Evolutionary conservation across 192 early-diverging fungal genomes (phyloP).

Genomic region (Backusella luteola): DNA sequence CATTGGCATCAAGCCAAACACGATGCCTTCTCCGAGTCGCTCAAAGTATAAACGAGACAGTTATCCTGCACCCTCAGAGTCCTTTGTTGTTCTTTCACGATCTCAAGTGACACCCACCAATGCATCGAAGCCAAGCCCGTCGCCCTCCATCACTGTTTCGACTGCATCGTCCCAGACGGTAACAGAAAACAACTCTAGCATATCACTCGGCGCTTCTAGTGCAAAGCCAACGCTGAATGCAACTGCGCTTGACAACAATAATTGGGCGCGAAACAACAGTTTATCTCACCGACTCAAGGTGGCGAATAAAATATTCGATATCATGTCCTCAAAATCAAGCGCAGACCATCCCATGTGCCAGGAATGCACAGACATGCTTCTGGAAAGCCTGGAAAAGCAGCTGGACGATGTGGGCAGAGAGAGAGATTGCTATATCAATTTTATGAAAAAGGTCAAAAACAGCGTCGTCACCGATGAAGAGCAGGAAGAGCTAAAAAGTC

Average conservation of each 20-base stretch:
- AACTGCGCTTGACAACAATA: not conserved
- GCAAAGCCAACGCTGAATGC: not conserved
- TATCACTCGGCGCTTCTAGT: not conserved
- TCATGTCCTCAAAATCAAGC: slow-evolving; percentile 71
- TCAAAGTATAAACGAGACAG: slow-evolving; percentile 12
- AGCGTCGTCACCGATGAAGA: slow-evolving; percentile 47
- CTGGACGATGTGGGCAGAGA: slow-evolving; percentile 69
- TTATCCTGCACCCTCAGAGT: slow-evolving; percentile 42
- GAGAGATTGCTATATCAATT: slow-evolving; percentile 72
- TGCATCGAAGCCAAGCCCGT: not conserved
- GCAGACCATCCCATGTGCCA: slow-evolving; percentile 86
- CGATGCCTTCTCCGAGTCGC: slow-evolving; percentile 3
- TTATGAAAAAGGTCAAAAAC: slow-evolving; percentile 59
- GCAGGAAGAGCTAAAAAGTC: slow-evolving; percentile 49
- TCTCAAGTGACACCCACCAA: slow-evolving; percentile 42
- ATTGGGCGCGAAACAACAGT: slow-evolving; percentile 26
- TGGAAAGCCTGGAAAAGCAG: slow-evolving; percentile 67
- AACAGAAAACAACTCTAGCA: not conserved
- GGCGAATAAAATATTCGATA: slow-evolving; percentile 71
- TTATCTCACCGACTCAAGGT: slow-evolving; percentile 57
- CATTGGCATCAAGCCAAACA: slow-evolving; percentile 14
- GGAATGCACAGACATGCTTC: slow-evolving; percentile 84
- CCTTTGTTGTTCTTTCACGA: slow-evolving; percentile 58
- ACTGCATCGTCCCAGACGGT: not conserved
- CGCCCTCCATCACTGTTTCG: not conserved